A percentile compares a stretch with the other conserved stretches of the same genome.
These are phyloP conservation scores for Viridothelium virens DNA, from an alignment of 495 filamentous ascomycete species.

Conservation along the genomic window DNA sequence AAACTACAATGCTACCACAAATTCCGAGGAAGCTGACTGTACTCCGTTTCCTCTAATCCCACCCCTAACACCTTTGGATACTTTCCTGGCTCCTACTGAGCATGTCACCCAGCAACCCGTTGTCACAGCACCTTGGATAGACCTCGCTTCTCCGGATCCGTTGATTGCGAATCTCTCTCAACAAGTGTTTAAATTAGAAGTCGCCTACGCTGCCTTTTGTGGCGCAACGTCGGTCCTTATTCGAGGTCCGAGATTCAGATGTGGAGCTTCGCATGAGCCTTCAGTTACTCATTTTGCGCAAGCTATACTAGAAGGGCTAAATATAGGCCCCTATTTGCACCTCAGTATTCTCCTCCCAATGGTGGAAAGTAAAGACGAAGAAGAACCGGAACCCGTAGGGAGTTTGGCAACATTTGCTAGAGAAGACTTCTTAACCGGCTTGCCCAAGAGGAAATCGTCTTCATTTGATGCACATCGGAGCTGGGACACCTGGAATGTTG, in stretches of 20 bases:
- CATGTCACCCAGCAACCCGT: slow-evolving; percentile 63
- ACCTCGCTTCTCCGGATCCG: slow-evolving; percentile 76
- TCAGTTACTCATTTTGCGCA: slow-evolving; percentile 67
- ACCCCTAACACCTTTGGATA: slow-evolving; percentile 64
- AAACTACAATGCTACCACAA: slow-evolving; percentile 41
- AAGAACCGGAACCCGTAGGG: slow-evolving; percentile 44
- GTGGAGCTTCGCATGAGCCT: slow-evolving; percentile 40
- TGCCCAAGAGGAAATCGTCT: neutral
- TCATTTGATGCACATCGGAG: slow-evolving; percentile 31
- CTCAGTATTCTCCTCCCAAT: slow-evolving; percentile 76
- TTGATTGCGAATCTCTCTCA: slow-evolving; percentile 72
- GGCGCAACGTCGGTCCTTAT: slow-evolving; percentile 77
- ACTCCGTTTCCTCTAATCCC: slow-evolving; percentile 44
- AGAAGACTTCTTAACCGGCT: slow-evolving; percentile 32
- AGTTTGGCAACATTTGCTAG: slow-evolving; percentile 53
- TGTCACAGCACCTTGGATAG: slow-evolving; percentile 79
- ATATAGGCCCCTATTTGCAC: slow-evolving; percentile 63
- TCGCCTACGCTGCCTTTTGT: slow-evolving; percentile 91
- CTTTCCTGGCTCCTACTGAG: slow-evolving; percentile 61
- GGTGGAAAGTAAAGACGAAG: slow-evolving; percentile 45
- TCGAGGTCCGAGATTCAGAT: slow-evolving; percentile 57
- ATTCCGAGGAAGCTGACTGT: neutral
- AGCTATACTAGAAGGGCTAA: slow-evolving; percentile 72
- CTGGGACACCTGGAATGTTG: slow-evolving; percentile 92
- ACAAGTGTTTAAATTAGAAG: slow-evolving; percentile 81